Base-by-base conservation (phyloP, 495 filamentous ascomycete species). In the Clohesyomyces aquaticus region DNA sequence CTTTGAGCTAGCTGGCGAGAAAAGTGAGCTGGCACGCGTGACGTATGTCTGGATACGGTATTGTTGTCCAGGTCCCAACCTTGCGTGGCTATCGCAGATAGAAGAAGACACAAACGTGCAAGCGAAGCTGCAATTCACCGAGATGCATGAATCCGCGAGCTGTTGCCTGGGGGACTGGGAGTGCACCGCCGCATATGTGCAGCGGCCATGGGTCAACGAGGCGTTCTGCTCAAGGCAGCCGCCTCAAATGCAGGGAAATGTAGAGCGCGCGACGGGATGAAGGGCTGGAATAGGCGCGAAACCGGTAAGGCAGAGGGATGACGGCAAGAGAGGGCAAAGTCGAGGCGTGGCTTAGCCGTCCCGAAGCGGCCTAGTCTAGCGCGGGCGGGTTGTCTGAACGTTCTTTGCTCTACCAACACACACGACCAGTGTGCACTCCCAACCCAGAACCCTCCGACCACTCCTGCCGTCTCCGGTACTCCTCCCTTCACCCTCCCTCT, bases 161-260 rank as follows among this genome's bases (percentile, higher is more conserved):
- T 63, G 59, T 43, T 61, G 58, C 58, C 58, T 61, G 29, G 49
- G 35, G 46, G 32, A 38, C 47, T 32, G 32, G 59, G 50, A 49
- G 9, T 47, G 59, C 59, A 63, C 59, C 21, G 59, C 59, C 59
- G 8, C 51, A 18, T 28, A 12, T 10, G n/a, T 19, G 41, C 32
- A 28, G 55, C 35, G 19, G 4, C 55, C 46, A 38, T 26, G 41
- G 11, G 3, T 16, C 14, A 14, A 6, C 6, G 32, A 38, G 14
- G 32, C 32, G 32, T 14, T 38, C 14, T 38, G 32, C 32, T 38
- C 32, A 38, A 38, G 32, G 32, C 32, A 38, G 14, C 32, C 14
- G 14, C 14, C 32, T 38, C 6, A 38, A 6, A 38, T 38, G 32
- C 32, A 38, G 14, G 32, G 32, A 6, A 38, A 38, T 6, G 32